Evolutionary conservation across 768 basidiomycete genomes (phyloP), one percentile per base, ranked within the genome.

Genomic region (Dictyophora rubrovolvata): DNA sequence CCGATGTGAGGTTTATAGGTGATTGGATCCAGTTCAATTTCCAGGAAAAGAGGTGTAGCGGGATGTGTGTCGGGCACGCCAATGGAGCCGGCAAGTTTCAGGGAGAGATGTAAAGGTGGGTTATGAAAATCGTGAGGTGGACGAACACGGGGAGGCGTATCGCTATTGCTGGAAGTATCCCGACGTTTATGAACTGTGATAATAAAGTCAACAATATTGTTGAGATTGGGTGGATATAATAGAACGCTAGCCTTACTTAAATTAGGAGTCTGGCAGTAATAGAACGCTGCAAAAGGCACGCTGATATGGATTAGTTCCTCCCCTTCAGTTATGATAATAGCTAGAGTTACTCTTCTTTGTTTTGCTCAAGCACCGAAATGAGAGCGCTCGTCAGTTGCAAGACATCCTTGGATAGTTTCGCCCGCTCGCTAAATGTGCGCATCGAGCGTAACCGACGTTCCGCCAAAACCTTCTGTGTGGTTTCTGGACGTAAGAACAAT

Each of bases 401-500:
- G 9, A 59, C 57, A 14, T 59, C 28, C 36, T 56, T 60, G 14
- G 48, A 58, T 28, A 48, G 55, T 59, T 64, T 59, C 36, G 59
- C 42, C 14, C 55, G 50, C 23, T 65, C 62, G 22, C 63, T 62
- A 12, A 67, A 33, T 35, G 54, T 37, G 7, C 66, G 62, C n/a
- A 67, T 58, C 7, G 59, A 56, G 16, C 61, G 51, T 34, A 67
- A 28, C 23, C 66, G 52, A 5, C 66, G 62, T 34, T 63, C 66
- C 28, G 67, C 63, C 8, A 67, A 48, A 17, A 67, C 63, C 54
- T 66, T 66, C 33, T 59, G 42, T 5, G 66, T 66, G 6, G 66
- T 66, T 50, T 67, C 66, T 61, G 37, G 12, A 22, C 42, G 48
- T 17, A 28, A 34, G 47, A 17, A 34, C 12, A 28, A 22, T 54